Percentiles rank a stretch among this genome's conserved stretches.
Evolutionary conservation across 2,329 filamentous ascomycete genomes (phyloP).

Genomic region (Botrytis medusae): DNA sequence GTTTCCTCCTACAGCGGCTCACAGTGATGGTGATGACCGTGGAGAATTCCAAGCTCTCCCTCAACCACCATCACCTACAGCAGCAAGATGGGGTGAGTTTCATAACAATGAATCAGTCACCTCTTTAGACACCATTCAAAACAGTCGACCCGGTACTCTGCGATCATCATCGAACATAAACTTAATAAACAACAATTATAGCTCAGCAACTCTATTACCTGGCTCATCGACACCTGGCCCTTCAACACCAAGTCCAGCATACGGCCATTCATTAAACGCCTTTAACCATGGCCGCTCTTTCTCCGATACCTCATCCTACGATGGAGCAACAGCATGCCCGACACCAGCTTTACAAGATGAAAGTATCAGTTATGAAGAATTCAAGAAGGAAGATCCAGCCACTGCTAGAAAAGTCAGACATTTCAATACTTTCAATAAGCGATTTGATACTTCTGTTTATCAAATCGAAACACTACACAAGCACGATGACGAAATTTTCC

Average conservation of each 20-base stretch:
- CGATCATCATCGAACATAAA: conserved; percentile 12
- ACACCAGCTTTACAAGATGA: conserved; percentile 15
- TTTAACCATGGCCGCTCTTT: conserved; percentile 13
- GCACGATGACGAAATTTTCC: conserved; percentile 30
- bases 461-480: conserved; percentile 29
- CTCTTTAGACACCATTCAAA: conserved; percentile 4
- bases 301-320: conserved; percentile 18
- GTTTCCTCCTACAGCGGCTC: conserved; percentile 14
- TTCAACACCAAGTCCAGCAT: not conserved
- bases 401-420: conserved; percentile 4
- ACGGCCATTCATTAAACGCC: not conserved
- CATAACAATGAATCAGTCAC: conserved; percentile 11
- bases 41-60: conserved; percentile 18
- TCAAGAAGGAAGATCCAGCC: conserved; percentile 9
- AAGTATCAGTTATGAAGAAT: conserved; percentile 9
- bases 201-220: conserved; percentile 11
- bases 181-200: conserved; percentile 17
- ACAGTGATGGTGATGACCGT: conserved; percentile 3
- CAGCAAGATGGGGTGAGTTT: not conserved
- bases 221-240: conserved; percentile 1
- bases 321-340: conserved; percentile 16
- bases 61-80: conserved; percentile 5
- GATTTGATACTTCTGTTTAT: conserved; percentile 13
- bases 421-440: conserved; percentile 15
- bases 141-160: not conserved